Conservation (phyloP, 805 yeast species). For the Ogataea paraovalis region DNA sequence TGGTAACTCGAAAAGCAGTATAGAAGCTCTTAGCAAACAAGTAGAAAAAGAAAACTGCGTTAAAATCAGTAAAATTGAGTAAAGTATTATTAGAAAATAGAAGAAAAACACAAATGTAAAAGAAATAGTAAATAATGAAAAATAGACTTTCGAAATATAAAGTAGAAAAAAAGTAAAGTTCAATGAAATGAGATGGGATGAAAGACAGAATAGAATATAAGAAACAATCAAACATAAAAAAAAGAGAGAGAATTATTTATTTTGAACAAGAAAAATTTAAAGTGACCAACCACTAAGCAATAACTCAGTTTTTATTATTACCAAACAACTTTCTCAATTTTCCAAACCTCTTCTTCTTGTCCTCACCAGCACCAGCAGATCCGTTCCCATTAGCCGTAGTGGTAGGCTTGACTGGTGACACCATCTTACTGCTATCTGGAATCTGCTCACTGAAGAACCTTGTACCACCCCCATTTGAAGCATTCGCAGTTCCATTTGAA, state of each 20-base stretch:
- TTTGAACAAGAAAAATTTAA: background rate
- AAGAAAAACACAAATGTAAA: no score
- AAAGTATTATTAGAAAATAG: background rate
- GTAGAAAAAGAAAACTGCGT: no score
- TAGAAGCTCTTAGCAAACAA: no score
- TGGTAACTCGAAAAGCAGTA: no score
- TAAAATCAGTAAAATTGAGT: no score
- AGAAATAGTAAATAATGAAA: no score
- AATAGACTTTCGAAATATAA: no score
- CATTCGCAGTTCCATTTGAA: slow-evolving; percentile 2
- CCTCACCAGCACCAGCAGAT: slow-evolving; percentile 8
- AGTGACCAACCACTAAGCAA: background rate
- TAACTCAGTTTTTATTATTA: slow-evolving; percentile 12
- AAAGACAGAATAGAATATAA: no score
- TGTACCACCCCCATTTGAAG: slow-evolving; percentile 3
- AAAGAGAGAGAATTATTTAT: background rate
- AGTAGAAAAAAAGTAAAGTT: no score
- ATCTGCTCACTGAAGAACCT: slow-evolving; percentile 29
- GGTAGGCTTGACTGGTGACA: background rate
- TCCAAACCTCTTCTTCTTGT: slow-evolving; percentile 32
- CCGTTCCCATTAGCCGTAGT: background rate
- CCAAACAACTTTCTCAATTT: slow-evolving; percentile 35
- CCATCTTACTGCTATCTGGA: background rate
- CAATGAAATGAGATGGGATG: no score
- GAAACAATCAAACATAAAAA: background rate